A percentile compares a stretch with the other conserved stretches of the same genome.
These are phyloP conservation scores for Rostrohypoxylon terebratum DNA, from an alignment of 495 filamentous ascomycete genomes.

Conservation along the genomic window DNA sequence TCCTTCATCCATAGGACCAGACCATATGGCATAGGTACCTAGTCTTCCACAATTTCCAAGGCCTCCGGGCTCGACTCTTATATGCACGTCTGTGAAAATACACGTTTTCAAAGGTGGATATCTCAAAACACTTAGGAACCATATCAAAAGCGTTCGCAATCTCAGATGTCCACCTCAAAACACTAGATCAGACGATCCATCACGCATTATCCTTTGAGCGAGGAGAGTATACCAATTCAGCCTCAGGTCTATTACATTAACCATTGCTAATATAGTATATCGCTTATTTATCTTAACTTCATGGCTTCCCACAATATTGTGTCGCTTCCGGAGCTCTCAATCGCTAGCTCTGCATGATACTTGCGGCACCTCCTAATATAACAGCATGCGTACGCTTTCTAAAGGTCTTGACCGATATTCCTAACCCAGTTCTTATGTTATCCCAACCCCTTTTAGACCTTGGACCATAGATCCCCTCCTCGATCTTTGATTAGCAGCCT, in stretches of 20 bases:
- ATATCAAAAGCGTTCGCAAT: not conserved
- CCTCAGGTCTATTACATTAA: constrained; percentile 13
- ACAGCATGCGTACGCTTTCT: not conserved
- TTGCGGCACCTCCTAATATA: not conserved
- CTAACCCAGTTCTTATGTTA: constrained; percentile 2
- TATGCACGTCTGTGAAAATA: no score
- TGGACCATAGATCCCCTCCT: not conserved
- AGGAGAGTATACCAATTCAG: constrained; percentile 4
- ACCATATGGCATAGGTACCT: no score
- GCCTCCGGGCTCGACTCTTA: no score
- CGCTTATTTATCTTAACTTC: not conserved
- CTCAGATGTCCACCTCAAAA: not conserved
- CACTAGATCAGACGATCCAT: not conserved
- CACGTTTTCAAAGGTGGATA: no score
- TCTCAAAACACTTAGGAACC: not conserved
- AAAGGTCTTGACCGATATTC: not conserved
- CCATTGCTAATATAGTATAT: constrained; percentile 1
- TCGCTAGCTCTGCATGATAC: not conserved
- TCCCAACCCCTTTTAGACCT: not conserved
- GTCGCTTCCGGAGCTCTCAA: not conserved
- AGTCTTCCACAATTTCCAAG: no score
- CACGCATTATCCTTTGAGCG: not conserved
- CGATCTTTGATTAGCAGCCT: constrained; percentile 5
- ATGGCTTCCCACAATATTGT: constrained; percentile 3
- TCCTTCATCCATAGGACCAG: no score